phyloP scores from a whole-genome alignment of 2,329 filamentous ascomycete genomes.

The Penicillium brasilianum region DNA sequence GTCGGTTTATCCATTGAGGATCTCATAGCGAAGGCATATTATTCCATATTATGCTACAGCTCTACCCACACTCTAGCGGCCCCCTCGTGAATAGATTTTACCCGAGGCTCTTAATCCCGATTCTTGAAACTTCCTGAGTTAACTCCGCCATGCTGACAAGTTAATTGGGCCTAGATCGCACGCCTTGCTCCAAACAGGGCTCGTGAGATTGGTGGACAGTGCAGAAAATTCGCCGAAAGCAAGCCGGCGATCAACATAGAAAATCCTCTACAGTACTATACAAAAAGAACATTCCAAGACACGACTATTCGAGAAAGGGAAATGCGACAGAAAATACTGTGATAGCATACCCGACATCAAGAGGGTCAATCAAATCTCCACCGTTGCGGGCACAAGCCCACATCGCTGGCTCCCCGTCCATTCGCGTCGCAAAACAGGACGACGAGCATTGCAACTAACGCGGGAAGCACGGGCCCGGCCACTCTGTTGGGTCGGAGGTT shows the following conservation, averaged over 20 bases:
- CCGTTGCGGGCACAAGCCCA: slow-evolving; percentile 21
- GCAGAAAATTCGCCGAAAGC: slow-evolving; percentile 6
- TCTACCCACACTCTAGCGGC: not conserved
- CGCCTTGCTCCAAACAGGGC: not conserved
- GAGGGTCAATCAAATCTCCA: slow-evolving; percentile 22
- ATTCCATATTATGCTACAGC: too few relatives aligned
- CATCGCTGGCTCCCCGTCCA: slow-evolving; percentile 2
- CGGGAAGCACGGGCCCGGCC: slow-evolving; percentile 39
- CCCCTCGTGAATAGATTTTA: not conserved
- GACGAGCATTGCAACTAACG: slow-evolving; percentile 25
- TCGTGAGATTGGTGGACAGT: slow-evolving; percentile 13
- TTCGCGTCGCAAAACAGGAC: not conserved
- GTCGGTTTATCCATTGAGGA: too few relatives aligned
- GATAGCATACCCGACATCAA: slow-evolving; percentile 2
- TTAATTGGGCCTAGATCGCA: slow-evolving; percentile 12
- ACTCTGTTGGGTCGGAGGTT: slow-evolving; percentile 29
- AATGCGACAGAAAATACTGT: slow-evolving; percentile 1
- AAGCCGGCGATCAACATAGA: slow-evolving; percentile 7
- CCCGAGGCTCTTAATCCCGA: not conserved
- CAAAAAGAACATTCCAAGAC: not conserved
- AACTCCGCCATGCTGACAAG: not conserved
- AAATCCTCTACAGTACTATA: not conserved
- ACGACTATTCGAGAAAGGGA: slow-evolving; percentile 4
- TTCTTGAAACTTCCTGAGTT: not conserved
- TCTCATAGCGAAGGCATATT: not conserved